phyloP scores from a whole-genome alignment of 176 grass and related monocot species.

The Thinopyrum elongatum region DNA sequence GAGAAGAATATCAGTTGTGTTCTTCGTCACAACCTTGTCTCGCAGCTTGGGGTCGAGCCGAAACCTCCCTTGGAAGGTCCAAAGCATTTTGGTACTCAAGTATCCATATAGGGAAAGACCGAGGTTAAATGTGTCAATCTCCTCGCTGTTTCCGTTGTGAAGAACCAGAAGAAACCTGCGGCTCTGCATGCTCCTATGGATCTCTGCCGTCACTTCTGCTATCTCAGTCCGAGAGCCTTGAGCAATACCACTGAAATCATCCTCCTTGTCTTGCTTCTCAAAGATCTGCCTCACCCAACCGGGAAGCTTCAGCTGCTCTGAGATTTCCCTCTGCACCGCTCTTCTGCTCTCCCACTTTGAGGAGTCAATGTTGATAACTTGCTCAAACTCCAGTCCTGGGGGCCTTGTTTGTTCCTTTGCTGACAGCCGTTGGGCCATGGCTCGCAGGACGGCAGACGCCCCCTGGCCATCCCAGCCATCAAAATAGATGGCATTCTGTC shows the following conservation, averaged over 20 bases:
- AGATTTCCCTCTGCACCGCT: neutral
- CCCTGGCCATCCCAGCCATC: neutral
- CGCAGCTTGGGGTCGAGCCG: neutral
- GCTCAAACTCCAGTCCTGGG: neutral
- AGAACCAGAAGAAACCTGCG: neutral
- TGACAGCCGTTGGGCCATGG: neutral
- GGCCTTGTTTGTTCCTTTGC: neutral
- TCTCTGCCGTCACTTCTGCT: neutral
- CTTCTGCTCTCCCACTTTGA: neutral
- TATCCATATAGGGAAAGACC: neutral
- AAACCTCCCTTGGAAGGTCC: neutral
- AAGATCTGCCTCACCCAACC: neutral
- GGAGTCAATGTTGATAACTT: neutral
- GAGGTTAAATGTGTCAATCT: neutral
- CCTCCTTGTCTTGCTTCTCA: neutral
- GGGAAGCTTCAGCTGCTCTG: neutral
- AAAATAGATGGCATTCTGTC: neutral
- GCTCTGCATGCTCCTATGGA: neutral
- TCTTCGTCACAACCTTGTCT: neutral
- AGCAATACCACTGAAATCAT: neutral
- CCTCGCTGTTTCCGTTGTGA: neutral
- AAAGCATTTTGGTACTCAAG: neutral
- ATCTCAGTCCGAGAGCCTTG: neutral
- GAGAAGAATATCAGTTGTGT: neutral
- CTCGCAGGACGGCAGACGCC: neutral